These are phyloP conservation scores for Hemisphaericaspora lyxosophila DNA, from an alignment of 1,139 yeast species.

Conservation along the genomic window DNA sequence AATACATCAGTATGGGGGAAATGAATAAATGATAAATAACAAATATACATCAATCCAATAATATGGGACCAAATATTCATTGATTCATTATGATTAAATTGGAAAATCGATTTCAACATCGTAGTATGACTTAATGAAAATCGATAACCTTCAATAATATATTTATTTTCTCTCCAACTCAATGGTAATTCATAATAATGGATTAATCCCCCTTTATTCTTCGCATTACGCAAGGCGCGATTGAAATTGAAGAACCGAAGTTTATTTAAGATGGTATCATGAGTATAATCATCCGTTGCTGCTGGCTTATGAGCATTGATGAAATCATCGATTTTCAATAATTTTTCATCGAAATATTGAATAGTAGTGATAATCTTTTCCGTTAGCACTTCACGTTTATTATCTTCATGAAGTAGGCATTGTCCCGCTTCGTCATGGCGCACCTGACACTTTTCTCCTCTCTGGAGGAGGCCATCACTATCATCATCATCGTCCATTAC, in stretches of 20 bases:
- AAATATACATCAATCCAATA: slow-evolving; percentile 60
- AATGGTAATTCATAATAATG: slow-evolving; percentile 88
- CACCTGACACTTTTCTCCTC: slow-evolving; percentile 44
- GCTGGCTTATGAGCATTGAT: slow-evolving; percentile 39
- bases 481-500: slow-evolving; percentile 11
- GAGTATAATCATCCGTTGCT: slow-evolving; percentile 27
- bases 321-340: slow-evolving; percentile 50
- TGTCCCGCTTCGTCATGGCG: slow-evolving; percentile 16
- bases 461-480: slow-evolving; percentile 46
- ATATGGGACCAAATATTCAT: slow-evolving; percentile 94
- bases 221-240: slow-evolving; percentile 56
- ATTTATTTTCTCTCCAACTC: slow-evolving; percentile 92
- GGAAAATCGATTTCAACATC: slow-evolving; percentile 57
- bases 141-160: slow-evolving; percentile 79
- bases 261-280: slow-evolving; percentile 34
- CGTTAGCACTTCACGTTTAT: slow-evolving; percentile 35
- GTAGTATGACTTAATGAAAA: slow-evolving; percentile 66
- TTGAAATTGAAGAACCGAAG: slow-evolving; percentile 60
- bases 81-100: slow-evolving; percentile 77
- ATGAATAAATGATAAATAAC: slow-evolving; percentile 56
- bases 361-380: slow-evolving; percentile 52
- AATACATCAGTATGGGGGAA: slow-evolving; percentile 58
- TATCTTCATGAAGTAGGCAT: slow-evolving; percentile 17
- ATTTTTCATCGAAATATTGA: slow-evolving; percentile 56
- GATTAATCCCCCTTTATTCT: slow-evolving; percentile 47